Evolutionary conservation across 495 filamentous ascomycete species (phyloP), one percentile per base, ranked within the genome.

Genomic region (Neurospora sp.): DNA sequence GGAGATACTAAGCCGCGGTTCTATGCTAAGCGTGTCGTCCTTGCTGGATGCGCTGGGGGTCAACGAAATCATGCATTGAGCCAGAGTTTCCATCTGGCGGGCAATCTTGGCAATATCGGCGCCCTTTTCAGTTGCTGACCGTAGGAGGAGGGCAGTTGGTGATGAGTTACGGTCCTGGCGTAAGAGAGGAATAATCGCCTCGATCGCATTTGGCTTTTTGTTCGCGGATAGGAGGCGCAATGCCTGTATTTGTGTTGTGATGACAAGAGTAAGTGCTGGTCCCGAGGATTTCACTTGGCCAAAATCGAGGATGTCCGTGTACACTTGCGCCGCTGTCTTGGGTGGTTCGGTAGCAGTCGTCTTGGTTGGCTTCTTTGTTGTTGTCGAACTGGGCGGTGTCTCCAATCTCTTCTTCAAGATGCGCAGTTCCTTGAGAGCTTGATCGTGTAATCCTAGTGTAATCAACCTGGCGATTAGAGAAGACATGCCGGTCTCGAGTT

Each of bases 401-500:
- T 85, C 89, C 77, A 91, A 84, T 78, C 87, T 87, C 78, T 82
- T 85, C 80, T 91, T 97, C 81, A 91, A 84, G 34, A 83, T 84
- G 76, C 89, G 85, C 40, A 97, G 80, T 81, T 98, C 94, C 76
- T 91, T 93, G 72, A 90, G 82, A 7, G 95, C 96, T 72, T 91
- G 80, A 19, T 93, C 91, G 71, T 93, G 89, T 72, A 96, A 79
- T 17, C 90, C 90, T 69, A 97, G 81, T 1, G 88, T 86, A 8
- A 97, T 85, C 21, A 97, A 81, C 75, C 90, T 94, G 48, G 87
- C 89, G 34, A 92, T 84, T 48, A 99, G 84, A 9, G 91, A 89
- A 59, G 92, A 92, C 81, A 93, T 92, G 8, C 93, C 96, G 73
- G 89, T 90, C 78, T 98, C 95, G 4, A 97, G 83, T 75, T 98